Base-by-base conservation (phyloP, 2,329 filamentous ascomycete genomes). In the Fusarium cyanostomum region DNA sequence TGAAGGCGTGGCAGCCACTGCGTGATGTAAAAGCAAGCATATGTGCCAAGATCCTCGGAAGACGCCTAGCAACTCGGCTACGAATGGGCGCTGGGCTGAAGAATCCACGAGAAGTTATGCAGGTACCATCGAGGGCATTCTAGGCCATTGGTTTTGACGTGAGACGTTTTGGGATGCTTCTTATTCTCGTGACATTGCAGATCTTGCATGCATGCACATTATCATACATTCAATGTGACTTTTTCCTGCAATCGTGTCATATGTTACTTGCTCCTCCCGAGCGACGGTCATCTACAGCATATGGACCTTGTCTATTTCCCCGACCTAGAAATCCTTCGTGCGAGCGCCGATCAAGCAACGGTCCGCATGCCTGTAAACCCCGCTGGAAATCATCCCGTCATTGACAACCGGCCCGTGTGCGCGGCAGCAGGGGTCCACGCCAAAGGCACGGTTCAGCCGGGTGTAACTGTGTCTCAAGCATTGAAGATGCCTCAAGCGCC, bases 21-120 rank as follows among this genome's bases (percentile, higher is more conserved):
- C 59, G 28, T 53, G 58, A 62, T 53, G 15, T 64, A 68, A 68
- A 68, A 68, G 66, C 64, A 68, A 68, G 9, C 15, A 53, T 30
- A 12, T 38, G 21, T 39, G 43, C 18, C 46, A 24, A 21, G 6
- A 34, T 34, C 31, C 24, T 41, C 52, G 51, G 56, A 52, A 37
- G 13, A 57, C 60, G 60, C 60, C 62, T 56, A 37, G n/a, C 15
- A 31, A 21, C 41, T 45, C 46, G 18, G 52, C 33, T 52, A 42
- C 26, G 30, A 2, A 35, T 10, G 16, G 8, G 10, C 26, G 15
- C 7, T 24, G 4, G 21, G 4, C 21, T 21, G 21, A 21, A 21
- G 21, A 21, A 21, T 21, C 21, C 21, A 21, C 21, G 21, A 21
- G 35, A 24, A 24, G 27, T 28, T 33, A 62, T 61, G 59, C 56